Conservation (phyloP, 2,329 filamentous ascomycete genomes). For the Westerdykella sp. region DNA sequence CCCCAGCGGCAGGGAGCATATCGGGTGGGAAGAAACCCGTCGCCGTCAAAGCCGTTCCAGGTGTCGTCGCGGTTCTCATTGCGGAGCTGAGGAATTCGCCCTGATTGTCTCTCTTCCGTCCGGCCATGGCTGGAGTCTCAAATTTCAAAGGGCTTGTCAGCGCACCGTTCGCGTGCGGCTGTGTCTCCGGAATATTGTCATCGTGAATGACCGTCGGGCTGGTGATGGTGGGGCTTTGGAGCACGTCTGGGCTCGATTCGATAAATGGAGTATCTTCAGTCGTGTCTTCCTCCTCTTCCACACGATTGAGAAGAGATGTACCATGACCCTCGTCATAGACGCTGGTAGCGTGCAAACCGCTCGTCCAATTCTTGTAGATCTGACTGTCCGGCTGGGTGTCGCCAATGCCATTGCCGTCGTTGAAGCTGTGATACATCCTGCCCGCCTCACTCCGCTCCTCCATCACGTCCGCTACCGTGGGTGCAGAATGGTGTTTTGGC, state of each 20-base stretch:
- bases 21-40: conserved; percentile 34
- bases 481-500: conserved; percentile 26
- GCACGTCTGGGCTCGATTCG: conserved; percentile 22
- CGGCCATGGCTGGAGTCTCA: conserved; percentile 40
- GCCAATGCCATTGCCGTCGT: conserved; percentile 33
- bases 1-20: not conserved
- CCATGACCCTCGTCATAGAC: conserved; percentile 3
- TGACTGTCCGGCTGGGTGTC: conserved; percentile 47
- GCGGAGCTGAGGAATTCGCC: conserved; percentile 40
- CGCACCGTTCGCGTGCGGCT: conserved; percentile 6
- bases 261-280: conserved; percentile 16
- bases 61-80: conserved; percentile 35
- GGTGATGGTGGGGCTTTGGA: conserved; percentile 18
- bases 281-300: conserved; percentile 11
- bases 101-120: conserved; percentile 35
- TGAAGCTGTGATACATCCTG: conserved; percentile 35
- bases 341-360: conserved; percentile 4
- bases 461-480: conserved; percentile 17
- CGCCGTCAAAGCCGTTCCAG: conserved; percentile 33
- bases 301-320: conserved; percentile 15
- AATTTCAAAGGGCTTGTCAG: conserved; percentile 32
- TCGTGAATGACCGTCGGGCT: conserved; percentile 26
- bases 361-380: conserved; percentile 39
- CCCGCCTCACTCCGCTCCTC: conserved; percentile 11
- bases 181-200: conserved; percentile 17